Conservation (phyloP, 176 grass and related monocot genomes). For the Rhynchospora pubera region DNA sequence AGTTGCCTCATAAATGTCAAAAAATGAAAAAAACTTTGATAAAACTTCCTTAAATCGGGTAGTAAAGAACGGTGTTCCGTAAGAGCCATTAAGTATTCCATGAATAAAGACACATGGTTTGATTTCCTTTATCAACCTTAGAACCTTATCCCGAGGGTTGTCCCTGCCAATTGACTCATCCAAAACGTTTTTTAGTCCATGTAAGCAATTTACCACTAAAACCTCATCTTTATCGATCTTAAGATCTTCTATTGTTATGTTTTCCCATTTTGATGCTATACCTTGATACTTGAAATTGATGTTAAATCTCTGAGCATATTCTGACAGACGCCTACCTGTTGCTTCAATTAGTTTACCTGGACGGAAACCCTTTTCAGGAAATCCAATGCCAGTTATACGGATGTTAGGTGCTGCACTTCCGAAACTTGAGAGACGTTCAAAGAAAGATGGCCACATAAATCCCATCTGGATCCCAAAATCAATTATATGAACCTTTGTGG, state of each 20-base stretch:
- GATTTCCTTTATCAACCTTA: conserved; percentile 43
- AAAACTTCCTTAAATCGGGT: conserved; percentile 42
- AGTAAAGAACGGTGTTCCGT: conserved; percentile 37
- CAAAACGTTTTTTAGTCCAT: conserved; percentile 25
- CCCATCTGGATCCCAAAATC: conserved; percentile 51
- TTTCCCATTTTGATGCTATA: conserved; percentile 49
- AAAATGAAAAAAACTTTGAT: conserved; percentile 41
- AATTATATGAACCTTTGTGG: conserved; percentile 43
- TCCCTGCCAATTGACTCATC: conserved; percentile 40
- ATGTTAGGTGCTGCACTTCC: conserved; percentile 27
- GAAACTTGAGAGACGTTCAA: conserved; percentile 30
- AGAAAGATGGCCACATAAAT: conserved; percentile 55
- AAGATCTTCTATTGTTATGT: conserved; percentile 41
- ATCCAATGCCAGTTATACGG: conserved; percentile 47
- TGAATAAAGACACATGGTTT: conserved; percentile 48
- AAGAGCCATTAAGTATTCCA: conserved; percentile 40
- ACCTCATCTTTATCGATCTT: conserved; percentile 45
- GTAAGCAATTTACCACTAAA: conserved; percentile 47
- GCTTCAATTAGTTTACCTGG: conserved; percentile 37
- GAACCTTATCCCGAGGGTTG: conserved; percentile 41
- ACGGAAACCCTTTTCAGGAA: conserved; percentile 37
- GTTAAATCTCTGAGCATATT: conserved; percentile 59
- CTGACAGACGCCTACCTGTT: conserved; percentile 39
- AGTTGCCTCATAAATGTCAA: conserved; percentile 52
- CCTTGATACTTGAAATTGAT: conserved; percentile 53